Evolutionary conservation across 345 rosid genomes (phyloP).

Genomic region (Melaleuca quinquenervia): DNA sequence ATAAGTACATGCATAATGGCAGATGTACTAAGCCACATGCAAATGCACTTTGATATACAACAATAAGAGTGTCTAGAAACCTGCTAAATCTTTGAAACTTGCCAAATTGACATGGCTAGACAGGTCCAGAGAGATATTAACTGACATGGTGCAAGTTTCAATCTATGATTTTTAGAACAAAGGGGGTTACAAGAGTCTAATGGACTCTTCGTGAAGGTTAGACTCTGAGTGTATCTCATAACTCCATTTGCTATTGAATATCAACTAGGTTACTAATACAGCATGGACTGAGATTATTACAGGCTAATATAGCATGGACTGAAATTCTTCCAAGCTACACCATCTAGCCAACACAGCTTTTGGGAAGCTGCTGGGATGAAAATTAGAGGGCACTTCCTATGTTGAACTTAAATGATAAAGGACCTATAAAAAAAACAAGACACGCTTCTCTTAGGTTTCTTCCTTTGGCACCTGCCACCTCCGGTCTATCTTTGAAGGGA

Average conservation of each 20-base stretch:
- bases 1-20: not conserved
- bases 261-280: not conserved
- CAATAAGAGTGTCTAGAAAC: not conserved
- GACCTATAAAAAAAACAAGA: not conserved
- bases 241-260: not conserved
- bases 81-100: not conserved
- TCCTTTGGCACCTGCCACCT: not conserved
- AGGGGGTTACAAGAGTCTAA: not conserved
- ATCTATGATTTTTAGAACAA: not conserved
- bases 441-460: not conserved
- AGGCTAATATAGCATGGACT: not conserved
- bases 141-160: not conserved
- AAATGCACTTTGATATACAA: not conserved
- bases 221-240: not conserved
- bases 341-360: not conserved
- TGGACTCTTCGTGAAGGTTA: not conserved
- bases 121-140: not conserved
- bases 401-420: not conserved
- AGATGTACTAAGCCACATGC: not conserved
- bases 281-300: not conserved
- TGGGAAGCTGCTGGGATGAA: not conserved
- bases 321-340: not conserved
- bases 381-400: not conserved
- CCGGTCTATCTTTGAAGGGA: not conserved
- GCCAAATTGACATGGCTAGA: not conserved